A percentile compares a stretch with the other conserved stretches of the same genome.
phyloP scores from a whole-genome alignment of 768 basidiomycete genomes.

The Podaxis sp. region DNA sequence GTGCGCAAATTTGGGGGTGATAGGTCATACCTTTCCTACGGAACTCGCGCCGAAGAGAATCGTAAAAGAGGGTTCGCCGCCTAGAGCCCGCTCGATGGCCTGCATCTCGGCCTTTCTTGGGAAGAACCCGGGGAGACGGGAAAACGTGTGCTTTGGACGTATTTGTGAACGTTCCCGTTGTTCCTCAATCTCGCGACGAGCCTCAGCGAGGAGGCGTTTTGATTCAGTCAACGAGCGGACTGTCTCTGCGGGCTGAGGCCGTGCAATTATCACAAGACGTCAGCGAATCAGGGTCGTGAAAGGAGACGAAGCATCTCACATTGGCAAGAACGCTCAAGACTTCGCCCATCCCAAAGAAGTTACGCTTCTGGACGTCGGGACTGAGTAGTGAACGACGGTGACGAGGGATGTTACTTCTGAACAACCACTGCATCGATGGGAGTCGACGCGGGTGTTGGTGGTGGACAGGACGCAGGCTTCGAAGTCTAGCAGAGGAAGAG shows the following conservation, averaged over 20 bases:
- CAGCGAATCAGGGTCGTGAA: background rate
- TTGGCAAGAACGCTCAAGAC: slow-evolving; percentile 74
- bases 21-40: slow-evolving; percentile 65
- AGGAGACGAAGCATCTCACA: slow-evolving; percentile 39
- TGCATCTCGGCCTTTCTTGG: slow-evolving; percentile 65
- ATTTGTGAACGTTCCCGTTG: slow-evolving; percentile 64
- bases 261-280: background rate
- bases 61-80: slow-evolving; percentile 76
- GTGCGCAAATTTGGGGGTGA: background rate
- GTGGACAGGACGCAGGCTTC: slow-evolving; percentile 18
- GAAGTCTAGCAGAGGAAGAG: slow-evolving; percentile 10
- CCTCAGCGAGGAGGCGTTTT: slow-evolving; percentile 72
- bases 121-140: slow-evolving; percentile 73
- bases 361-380: slow-evolving; percentile 61
- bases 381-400: slow-evolving; percentile 60
- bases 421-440: slow-evolving; percentile 68
- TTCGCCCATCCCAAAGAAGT: slow-evolving; percentile 80
- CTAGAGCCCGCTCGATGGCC: slow-evolving; percentile 63
- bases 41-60: slow-evolving; percentile 80
- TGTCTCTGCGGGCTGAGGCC: slow-evolving; percentile 72
- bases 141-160: slow-evolving; percentile 75
- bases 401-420: slow-evolving; percentile 72
- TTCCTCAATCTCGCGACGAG: slow-evolving; percentile 72
- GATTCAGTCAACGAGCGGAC: slow-evolving; percentile 81
- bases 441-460: slow-evolving; percentile 22